These are phyloP conservation scores for Mucor plumbeus DNA, from an alignment of 371 early-diverging fungal genomes.

Conservation along the genomic window DNA sequence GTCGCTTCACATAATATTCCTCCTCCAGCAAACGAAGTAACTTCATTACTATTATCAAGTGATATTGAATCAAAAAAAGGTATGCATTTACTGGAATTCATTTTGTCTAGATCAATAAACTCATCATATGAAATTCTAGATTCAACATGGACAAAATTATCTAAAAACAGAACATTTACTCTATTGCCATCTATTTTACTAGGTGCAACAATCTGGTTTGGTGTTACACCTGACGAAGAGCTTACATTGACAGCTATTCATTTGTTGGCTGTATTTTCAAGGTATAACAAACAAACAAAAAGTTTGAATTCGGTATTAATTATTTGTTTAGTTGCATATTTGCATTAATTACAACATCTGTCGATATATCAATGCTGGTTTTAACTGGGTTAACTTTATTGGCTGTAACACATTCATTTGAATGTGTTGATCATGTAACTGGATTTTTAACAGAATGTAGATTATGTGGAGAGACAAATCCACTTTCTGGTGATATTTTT, in stretches of 20 bases:
- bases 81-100: not conserved
- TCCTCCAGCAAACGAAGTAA: conserved; percentile 2
- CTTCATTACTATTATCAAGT: not conserved
- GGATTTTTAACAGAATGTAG: conserved; percentile 59
- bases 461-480: conserved; percentile 50
- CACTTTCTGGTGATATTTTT: conserved; percentile 36
- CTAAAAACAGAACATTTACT: conserved; percentile 10
- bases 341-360: conserved; percentile 64
- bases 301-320: not conserved
- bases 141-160: conserved; percentile 8
- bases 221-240: conserved; percentile 39
- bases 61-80: not conserved
- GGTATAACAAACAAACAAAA: conserved; percentile 26
- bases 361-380: conserved; percentile 62
- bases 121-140: conserved; percentile 4
- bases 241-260: conserved; percentile 51
- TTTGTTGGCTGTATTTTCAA: conserved; percentile 52
- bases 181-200: conserved; percentile 39
- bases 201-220: conserved; percentile 51
- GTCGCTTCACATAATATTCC: not conserved
- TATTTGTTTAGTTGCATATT: conserved; percentile 52
- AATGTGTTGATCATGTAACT: conserved; percentile 56
- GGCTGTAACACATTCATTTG: conserved; percentile 62
- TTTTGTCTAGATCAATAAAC: not conserved
- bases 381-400: conserved; percentile 56